These are phyloP conservation scores for Mortierella sp. DNA, from an alignment of 371 early-diverging fungal species.

Conservation along the genomic window DNA sequence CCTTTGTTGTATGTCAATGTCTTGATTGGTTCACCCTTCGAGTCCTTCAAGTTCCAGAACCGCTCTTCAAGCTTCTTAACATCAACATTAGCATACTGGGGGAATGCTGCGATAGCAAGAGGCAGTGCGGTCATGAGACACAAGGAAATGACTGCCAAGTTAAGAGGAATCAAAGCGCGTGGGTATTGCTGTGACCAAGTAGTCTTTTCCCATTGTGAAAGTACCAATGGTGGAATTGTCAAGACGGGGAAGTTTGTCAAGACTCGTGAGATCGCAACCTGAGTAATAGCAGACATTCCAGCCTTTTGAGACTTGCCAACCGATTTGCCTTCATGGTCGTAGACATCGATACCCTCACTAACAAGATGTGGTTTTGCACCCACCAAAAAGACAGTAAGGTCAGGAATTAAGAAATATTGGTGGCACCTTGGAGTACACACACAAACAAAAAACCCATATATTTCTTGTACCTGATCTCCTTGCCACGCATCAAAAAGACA, in stretches of 20 bases:
- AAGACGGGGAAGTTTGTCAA: constrained; percentile 79
- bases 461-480: constrained; percentile 70
- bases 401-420: neutral
- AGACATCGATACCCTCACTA: constrained; percentile 81
- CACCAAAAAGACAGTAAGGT: neutral
- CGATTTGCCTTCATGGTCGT: constrained; percentile 68
- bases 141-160: constrained; percentile 72
- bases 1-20: constrained; percentile 81
- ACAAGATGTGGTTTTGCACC: too few relatives aligned
- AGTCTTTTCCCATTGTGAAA: constrained; percentile 74
- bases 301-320: constrained; percentile 81
- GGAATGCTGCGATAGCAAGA: constrained; percentile 85
- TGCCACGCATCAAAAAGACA: constrained; percentile 88
- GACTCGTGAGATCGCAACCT: constrained; percentile 85
- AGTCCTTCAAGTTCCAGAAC: constrained; percentile 65
- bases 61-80: constrained; percentile 62
- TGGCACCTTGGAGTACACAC: neutral
- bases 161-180: constrained; percentile 67
- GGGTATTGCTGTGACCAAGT: constrained; percentile 69
- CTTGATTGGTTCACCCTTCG: constrained; percentile 67
- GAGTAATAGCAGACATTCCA: constrained; percentile 76
- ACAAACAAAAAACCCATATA: neutral
- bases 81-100: constrained; percentile 67
- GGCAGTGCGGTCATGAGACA: constrained; percentile 84
- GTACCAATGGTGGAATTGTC: constrained; percentile 77